These are phyloP conservation scores for Puccinellia tenuiflora DNA, from an alignment of 176 grass and related monocot species.

Conservation along the genomic window DNA sequence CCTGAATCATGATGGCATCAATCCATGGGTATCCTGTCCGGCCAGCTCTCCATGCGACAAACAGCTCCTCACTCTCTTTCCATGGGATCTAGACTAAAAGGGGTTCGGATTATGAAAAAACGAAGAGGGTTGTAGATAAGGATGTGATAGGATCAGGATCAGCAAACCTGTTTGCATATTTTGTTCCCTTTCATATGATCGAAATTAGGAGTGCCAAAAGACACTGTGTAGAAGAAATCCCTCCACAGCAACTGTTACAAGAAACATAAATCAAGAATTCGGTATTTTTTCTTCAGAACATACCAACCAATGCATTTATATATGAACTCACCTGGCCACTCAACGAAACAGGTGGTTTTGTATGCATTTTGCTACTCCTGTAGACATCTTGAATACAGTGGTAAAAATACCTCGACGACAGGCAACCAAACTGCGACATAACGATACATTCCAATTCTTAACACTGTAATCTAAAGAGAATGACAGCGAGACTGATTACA, in stretches of 20 bases:
- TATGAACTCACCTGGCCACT: slow-evolving; percentile 26
- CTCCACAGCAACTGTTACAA: slow-evolving; percentile 16
- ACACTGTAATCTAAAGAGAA: not conserved
- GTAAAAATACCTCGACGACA: slow-evolving; percentile 92
- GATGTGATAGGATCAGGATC: not conserved
- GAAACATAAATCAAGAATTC: not conserved
- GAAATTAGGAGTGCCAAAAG: slow-evolving; percentile 84
- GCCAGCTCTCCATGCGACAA: slow-evolving; percentile 80
- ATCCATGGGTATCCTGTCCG: slow-evolving; percentile 93
- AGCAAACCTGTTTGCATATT: slow-evolving; percentile 74
- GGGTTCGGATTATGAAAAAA: not conserved
- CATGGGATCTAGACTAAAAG: slow-evolving; percentile 65
- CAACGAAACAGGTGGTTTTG: slow-evolving; percentile 85
- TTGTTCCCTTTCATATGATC: slow-evolving; percentile 75
- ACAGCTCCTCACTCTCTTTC: slow-evolving; percentile 56
- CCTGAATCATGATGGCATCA: slow-evolving; percentile 98
- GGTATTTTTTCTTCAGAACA: not conserved
- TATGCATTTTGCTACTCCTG: slow-evolving; percentile 50
- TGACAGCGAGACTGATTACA: not conserved
- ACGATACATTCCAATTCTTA: not conserved
- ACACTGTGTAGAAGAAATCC: slow-evolving; percentile 77
- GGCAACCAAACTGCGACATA: slow-evolving; percentile 66
- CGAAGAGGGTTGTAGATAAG: not conserved
- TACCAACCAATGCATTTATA: not conserved
- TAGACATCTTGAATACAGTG: slow-evolving; percentile 70